These are phyloP conservation scores for Plasmodiophora brassicae DNA, from an alignment of 208 protist species.

Conservation along the genomic window DNA sequence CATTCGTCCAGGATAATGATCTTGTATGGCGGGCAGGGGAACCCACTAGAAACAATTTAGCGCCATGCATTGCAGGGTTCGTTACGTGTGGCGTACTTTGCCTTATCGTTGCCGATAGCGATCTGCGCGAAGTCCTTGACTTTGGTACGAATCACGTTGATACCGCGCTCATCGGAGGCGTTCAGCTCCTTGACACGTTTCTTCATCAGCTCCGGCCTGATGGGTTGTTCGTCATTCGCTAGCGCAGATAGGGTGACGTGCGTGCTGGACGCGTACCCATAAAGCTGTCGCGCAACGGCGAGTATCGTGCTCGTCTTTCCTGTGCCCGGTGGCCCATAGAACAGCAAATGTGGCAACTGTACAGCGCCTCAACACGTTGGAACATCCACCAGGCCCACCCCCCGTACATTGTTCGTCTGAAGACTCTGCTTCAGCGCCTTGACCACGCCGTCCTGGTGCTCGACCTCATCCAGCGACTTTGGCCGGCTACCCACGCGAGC, in stretches of 20 bases:
- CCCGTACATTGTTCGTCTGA: constrained; percentile 28
- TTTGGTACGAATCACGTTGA: constrained; percentile 87
- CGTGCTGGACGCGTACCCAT: constrained; percentile 73
- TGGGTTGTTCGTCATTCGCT: no score
- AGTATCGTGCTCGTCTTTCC: constrained; percentile 98
- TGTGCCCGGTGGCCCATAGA: constrained; percentile 96
- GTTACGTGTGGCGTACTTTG: no score
- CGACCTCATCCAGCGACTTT: constrained; percentile 42
- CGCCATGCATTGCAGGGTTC: no score
- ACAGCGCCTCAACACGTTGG: background rate
- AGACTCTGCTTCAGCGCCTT: constrained; percentile 40
- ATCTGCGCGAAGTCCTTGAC: constrained; percentile 42
- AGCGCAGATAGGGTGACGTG: no score
- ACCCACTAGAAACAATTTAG: constrained; percentile 21
- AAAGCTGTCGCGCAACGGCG: constrained; percentile 91
- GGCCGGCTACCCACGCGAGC: constrained; percentile 37
- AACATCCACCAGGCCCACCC: background rate
- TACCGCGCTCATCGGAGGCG: constrained; percentile 96
- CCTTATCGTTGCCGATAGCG: background rate
- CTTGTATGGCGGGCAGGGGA: constrained; percentile 80
- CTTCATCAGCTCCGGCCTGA: constrained; percentile 63
- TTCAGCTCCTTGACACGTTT: constrained; percentile 97
- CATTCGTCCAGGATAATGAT: constrained; percentile 99
- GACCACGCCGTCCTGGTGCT: constrained; percentile 43
- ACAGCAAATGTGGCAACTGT: constrained; percentile 97